Evolutionary conservation across 2,329 filamentous ascomycete species (phyloP).

Genomic region (Cytospora chrysosperma): DNA sequence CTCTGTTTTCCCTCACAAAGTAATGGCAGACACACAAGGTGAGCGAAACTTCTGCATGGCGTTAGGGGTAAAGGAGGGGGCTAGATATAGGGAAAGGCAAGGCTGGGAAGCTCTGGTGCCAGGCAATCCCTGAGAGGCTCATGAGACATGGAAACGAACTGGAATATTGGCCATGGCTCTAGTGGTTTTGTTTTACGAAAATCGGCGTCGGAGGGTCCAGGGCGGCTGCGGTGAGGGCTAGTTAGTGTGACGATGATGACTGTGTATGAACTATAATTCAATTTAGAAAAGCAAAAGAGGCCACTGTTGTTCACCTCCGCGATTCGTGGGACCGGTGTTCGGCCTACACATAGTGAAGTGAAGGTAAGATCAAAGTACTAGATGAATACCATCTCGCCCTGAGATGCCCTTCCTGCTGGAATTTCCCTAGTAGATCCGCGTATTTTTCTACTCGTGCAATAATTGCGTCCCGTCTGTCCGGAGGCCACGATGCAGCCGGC

Average conservation of each 20-base stretch:
- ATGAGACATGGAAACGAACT: constrained; percentile 8
- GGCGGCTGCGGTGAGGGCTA: constrained; percentile 5
- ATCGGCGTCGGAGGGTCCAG: not conserved
- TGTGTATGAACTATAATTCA: constrained; percentile 24
- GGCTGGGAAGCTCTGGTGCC: not conserved
- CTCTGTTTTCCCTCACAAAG: constrained; percentile 11
- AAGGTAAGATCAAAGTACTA: no score
- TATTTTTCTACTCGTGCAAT: not conserved
- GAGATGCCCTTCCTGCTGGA: no score
- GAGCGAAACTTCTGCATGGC: constrained; percentile 16
- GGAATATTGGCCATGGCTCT: constrained; percentile 9
- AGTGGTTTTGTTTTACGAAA: not conserved
- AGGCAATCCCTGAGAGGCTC: constrained; percentile 2
- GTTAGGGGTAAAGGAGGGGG: constrained; percentile 12
- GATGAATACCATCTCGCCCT: no score
- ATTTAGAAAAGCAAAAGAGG: constrained; percentile 20
- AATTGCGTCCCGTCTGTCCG: not conserved
- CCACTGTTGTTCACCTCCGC: constrained; percentile 4
- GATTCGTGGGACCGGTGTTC: not conserved
- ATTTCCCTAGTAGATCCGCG: no score
- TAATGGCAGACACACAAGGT: constrained; percentile 14
- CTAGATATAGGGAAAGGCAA: constrained; percentile 12
- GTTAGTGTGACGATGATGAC: constrained; percentile 8
- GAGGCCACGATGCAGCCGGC: not conserved
- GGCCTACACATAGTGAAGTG: no score